phyloP scores from a whole-genome alignment of 345 rosid genomes.

The Heritiera littoralis region DNA sequence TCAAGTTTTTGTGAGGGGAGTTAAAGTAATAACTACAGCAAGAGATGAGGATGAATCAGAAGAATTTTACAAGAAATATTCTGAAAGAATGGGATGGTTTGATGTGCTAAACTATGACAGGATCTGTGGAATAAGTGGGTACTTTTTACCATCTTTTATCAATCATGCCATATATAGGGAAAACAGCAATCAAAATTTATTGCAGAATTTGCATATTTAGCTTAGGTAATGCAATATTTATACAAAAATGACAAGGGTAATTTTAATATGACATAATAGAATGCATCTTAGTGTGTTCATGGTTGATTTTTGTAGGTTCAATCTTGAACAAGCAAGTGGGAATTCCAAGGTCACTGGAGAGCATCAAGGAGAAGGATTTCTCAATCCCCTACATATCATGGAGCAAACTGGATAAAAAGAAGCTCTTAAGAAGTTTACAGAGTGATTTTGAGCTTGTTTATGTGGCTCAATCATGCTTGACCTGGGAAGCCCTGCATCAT shows the following conservation, averaged over 20 bases:
- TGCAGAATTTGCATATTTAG: not conserved
- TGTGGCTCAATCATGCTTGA: conserved; percentile 76
- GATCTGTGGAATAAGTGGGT: not conserved
- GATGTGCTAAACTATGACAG: not conserved
- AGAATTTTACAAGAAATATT: not conserved
- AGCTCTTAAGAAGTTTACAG: conserved; percentile 53
- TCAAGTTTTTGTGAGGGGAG: not conserved
- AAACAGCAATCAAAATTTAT: not conserved
- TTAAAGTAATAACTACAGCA: not conserved
- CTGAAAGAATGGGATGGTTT: conserved; percentile 4
- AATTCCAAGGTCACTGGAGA: not conserved
- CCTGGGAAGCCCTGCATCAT: conserved; percentile 74
- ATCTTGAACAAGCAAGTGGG: not conserved
- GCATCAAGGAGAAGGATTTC: conserved; percentile 19
- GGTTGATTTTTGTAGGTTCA: not conserved
- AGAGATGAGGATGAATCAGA: not conserved
- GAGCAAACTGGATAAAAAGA: conserved; percentile 42
- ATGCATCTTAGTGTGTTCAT: not conserved
- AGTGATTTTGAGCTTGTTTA: conserved; percentile 67
- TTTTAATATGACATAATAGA: not conserved
- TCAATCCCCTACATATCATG: conserved; percentile 25
- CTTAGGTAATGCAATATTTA: too few species aligned
- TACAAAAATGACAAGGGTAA: not conserved
- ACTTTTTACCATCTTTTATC: not conserved
- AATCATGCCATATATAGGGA: not conserved